Percentiles rank a stretch among this genome's conserved stretches.
Conservation (phyloP, 139 green algal genomes). For the Coelastrella sp. region DNA sequence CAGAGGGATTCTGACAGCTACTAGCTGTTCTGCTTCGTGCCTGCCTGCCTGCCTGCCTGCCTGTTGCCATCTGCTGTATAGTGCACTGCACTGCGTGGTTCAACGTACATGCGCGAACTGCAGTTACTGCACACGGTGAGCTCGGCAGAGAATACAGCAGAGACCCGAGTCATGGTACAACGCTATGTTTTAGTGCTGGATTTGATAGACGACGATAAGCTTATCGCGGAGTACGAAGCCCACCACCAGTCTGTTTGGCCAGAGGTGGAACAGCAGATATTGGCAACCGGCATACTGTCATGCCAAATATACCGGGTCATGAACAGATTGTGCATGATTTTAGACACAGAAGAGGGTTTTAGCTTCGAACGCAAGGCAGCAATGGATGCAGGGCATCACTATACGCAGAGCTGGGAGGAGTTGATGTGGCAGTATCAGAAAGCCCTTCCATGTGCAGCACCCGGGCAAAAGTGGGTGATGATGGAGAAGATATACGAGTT, state of each 20-base stretch:
- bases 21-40: no score
- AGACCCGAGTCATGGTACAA: neutral
- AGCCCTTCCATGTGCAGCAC: neutral
- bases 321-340: slow-evolving; percentile 7
- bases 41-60: no score
- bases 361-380: neutral
- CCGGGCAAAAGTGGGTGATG: neutral
- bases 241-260: slow-evolving; percentile 8
- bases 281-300: neutral
- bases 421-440: slow-evolving; percentile 33
- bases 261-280: slow-evolving; percentile 9
- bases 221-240: neutral
- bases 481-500: slow-evolving; percentile 16
- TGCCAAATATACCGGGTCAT: slow-evolving; percentile 16
- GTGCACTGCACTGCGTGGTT: no score
- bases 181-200: slow-evolving; percentile 7
- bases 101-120: no score
- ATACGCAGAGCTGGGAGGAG: neutral
- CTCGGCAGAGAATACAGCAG: neutral
- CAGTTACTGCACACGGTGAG: neutral
- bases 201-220: neutral
- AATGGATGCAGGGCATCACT: neutral
- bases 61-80: no score
- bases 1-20: no score
- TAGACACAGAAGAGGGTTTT: neutral